Base-by-base conservation (phyloP, 495 filamentous ascomycete genomes). In the Paragyromitra xinjiangensis region DNA sequence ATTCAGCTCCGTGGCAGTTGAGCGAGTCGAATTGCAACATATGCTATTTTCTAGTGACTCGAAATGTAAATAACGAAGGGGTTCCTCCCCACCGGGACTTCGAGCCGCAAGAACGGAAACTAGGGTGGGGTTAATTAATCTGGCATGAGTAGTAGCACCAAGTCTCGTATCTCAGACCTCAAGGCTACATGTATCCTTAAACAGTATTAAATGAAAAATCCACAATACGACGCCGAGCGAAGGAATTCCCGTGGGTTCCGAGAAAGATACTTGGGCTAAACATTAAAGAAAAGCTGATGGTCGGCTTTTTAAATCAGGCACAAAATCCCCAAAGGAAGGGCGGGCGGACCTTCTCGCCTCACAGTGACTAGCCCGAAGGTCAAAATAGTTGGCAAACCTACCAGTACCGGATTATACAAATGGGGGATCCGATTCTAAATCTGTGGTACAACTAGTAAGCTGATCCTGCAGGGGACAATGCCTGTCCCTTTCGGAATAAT, bases 81-180 rank as follows among this genome's bases (percentile, higher is more conserved):
- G 1, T 26, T 44, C n/a, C 19, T 9, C 9, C 37, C 1, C 22
- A 19, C 16, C 42, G 50, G 71, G 24, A 45, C 26, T 44, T 11
- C 71, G 63, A 40, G 71, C 37, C 62, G 50, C 37, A 65, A 34
- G 64, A 64, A 65, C 37, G 45, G 39, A 66, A 16, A 22, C n/a
- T 48, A 42, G 40, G 48, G 53, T 22, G 44, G 44, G 22, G 67
- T 62, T 70, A 62, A 70, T 70, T 34, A 70, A 70, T 37, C 50
- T 39, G 22, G 4, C 24, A 26, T 48, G 26, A 48, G 22, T 50
- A 4, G 64, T 53, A 11, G 45, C 45, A 24, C 45, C 45, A 51
- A 37, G 26, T 45, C 40, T n/a, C 29, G 34, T 34, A 34, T 12
- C 55, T 34, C 29, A 34, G 29, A 34, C 29, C 29, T 34, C 29